A percentile compares a stretch with the other conserved stretches of the same genome.
These are phyloP conservation scores for Toxicodendron radicans DNA, from an alignment of 345 rosid species.

Conservation along the genomic window DNA sequence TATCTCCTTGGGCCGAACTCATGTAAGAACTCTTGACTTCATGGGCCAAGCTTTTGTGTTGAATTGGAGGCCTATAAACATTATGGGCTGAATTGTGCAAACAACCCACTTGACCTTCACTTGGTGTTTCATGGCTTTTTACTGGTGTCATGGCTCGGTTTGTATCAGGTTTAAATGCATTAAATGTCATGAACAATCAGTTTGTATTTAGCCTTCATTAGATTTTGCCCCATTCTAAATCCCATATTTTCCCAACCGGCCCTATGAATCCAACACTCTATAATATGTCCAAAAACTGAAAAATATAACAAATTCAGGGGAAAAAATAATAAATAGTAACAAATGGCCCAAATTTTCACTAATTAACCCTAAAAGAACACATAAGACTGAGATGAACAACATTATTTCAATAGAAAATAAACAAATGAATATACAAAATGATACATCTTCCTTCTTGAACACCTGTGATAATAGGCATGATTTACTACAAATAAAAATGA, in stretches of 20 bases:
- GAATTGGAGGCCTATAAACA: no score
- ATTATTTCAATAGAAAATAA: neutral
- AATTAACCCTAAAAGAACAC: neutral
- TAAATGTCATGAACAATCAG: slow-evolving; percentile 83
- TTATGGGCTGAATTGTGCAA: no score
- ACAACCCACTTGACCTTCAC: no score
- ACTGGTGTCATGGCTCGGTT: no score
- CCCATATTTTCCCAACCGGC: slow-evolving; percentile 98
- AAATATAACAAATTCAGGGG: slow-evolving; percentile 5
- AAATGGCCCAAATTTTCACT: neutral
- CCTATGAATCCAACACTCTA: slow-evolving; percentile 97
- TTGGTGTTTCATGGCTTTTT: no score
- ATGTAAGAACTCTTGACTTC: no score
- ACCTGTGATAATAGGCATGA: no score
- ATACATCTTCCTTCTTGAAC: no score
- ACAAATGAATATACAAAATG: no score
- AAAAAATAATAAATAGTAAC: neutral
- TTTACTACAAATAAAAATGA: no score
- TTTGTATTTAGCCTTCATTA: slow-evolving; percentile 75
- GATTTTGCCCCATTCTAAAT: slow-evolving; percentile 85
- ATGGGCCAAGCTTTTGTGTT: no score
- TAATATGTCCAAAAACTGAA: neutral
- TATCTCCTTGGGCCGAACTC: no score
- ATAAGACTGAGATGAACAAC: neutral
- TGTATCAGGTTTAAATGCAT: slow-evolving; percentile 22